Conservation (phyloP, 805 yeast species). For the Lipomyces sp. region DNA sequence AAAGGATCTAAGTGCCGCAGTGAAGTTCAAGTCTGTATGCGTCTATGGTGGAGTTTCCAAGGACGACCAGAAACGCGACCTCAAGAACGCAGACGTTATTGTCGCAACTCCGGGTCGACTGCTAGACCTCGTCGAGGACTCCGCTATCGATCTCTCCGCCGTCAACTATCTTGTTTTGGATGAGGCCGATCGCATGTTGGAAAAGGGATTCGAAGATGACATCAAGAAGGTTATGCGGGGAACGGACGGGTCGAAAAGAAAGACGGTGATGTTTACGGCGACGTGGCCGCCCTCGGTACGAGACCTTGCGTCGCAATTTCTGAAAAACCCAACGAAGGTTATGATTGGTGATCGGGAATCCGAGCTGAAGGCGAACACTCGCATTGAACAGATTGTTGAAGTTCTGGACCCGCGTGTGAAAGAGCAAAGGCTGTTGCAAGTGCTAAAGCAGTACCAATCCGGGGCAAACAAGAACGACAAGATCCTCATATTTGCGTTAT, state of each 20-base stretch:
- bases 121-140: constrained; percentile 85
- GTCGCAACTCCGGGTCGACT: constrained; percentile 99
- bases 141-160: constrained; percentile 63
- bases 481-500: constrained; percentile 86
- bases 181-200: constrained; percentile 98
- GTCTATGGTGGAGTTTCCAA: constrained; percentile 97
- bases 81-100: constrained; percentile 65
- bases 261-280: constrained; percentile 98
- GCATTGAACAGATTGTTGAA: constrained; percentile 91
- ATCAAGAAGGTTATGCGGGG: constrained; percentile 75
- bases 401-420: constrained; percentile 80
- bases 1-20: constrained; percentile 54
- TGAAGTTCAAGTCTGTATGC: constrained; percentile 70
- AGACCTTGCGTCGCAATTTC: constrained; percentile 79
- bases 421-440: constrained; percentile 68
- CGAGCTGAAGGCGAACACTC: constrained; percentile 89
- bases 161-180: constrained; percentile 84
- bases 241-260: constrained; percentile 56
- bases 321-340: constrained; percentile 79
- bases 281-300: constrained; percentile 99
- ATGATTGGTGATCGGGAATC: constrained; percentile 86
- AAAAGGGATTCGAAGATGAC: constrained; percentile 97
- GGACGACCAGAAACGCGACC: constrained; percentile 75
- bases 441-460: constrained; percentile 70
- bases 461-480: constrained; percentile 69